phyloP scores from a whole-genome alignment of 345 rosid genomes.

The Pseudoturritis turrita region DNA sequence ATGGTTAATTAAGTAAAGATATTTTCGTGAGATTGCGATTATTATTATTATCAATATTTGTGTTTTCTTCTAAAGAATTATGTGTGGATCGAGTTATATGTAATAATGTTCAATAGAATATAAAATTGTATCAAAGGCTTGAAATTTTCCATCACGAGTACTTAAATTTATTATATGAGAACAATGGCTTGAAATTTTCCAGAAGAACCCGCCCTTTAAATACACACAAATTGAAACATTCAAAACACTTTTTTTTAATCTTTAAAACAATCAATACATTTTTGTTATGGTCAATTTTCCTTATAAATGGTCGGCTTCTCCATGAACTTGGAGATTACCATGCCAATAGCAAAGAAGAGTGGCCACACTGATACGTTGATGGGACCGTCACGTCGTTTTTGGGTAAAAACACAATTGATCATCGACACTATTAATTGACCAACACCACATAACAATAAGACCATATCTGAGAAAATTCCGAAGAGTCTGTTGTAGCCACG shows the following conservation, averaged over 20 bases:
- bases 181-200: no score
- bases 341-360: constrained; percentile 8
- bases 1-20: constrained; percentile 30
- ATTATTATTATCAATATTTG: not conserved
- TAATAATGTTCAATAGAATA: not conserved
- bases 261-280: no score
- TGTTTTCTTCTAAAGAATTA: not conserved
- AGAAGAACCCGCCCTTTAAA: no score
- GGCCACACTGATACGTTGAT: constrained; percentile 9
- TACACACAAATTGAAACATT: no score
- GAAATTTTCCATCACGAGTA: no score
- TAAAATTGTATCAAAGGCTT: no score
- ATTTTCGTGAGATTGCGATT: not conserved
- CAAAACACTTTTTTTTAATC: no score
- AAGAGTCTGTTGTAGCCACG: not conserved
- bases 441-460: constrained; percentile 10
- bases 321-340: not conserved
- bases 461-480: not conserved
- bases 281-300: no score
- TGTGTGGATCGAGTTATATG: no score
- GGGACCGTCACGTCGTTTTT: not conserved
- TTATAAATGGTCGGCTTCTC: not conserved
- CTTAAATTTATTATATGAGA: no score
- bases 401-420: not conserved
- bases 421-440: not conserved